phyloP scores from a whole-genome alignment of 1,284 basidiomycete genomes.

The Apiotrichum veenhuisii region DNA sequence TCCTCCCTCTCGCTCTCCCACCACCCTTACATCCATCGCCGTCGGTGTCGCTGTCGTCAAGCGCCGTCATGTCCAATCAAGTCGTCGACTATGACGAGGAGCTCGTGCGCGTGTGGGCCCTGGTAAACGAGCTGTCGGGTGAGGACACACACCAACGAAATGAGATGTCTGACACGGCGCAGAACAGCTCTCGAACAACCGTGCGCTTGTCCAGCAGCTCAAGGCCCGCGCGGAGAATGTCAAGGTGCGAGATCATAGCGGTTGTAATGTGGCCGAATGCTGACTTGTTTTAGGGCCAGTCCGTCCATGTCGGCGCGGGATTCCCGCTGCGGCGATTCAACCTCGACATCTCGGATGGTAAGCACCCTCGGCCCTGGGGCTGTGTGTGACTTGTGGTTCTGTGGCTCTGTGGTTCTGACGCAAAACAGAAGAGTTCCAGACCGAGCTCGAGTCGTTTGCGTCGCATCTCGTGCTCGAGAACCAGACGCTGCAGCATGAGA shows the following conservation, averaged over 20 bases:
- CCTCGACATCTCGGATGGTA: conserved; percentile 84
- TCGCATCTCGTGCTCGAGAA: conserved; percentile 91
- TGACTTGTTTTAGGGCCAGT: conserved; percentile 64
- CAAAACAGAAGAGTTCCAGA: conserved; percentile 77
- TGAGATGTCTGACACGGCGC: conserved; percentile 32
- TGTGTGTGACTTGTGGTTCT: too few relatives aligned
- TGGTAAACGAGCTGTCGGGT: conserved; percentile 67
- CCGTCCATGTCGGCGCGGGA: conserved; percentile 70
- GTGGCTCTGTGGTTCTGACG: neutral
- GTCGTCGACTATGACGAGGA: conserved; percentile 58
- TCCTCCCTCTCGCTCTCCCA: too few relatives aligned
- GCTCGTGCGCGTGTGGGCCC: conserved; percentile 67
- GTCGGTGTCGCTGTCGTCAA: neutral
- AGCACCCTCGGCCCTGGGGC: too few relatives aligned
- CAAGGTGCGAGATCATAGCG: conserved; percentile 71
- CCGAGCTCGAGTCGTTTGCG: conserved; percentile 84
- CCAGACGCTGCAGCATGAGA: conserved; percentile 84
- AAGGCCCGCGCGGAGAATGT: conserved; percentile 71
- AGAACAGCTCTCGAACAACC: conserved; percentile 82
- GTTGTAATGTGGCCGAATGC: conserved; percentile 74
- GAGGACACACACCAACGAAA: conserved; percentile 1
- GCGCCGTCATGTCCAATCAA: conserved; percentile 22
- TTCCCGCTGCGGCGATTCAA: conserved; percentile 85
- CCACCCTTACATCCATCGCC: neutral
- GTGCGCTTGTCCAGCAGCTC: conserved; percentile 69